phyloP scores from a whole-genome alignment of 371 early-diverging fungal species.

The Synchytrium microbalum region DNA sequence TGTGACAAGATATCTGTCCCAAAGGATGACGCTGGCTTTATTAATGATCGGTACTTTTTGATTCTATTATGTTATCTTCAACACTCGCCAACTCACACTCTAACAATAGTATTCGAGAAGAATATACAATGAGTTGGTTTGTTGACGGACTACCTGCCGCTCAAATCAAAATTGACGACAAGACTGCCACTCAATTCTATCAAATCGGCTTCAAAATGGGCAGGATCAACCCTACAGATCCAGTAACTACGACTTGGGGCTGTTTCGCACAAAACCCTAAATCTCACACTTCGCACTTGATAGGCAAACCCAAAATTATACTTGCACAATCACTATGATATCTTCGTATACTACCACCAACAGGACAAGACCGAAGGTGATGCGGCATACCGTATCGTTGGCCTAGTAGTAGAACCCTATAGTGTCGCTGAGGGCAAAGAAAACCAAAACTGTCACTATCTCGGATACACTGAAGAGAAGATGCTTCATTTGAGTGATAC shows the following conservation, averaged over 20 bases:
- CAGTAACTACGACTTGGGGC: not conserved
- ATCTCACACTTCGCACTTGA: not conserved
- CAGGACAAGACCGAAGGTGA: constrained; percentile 41
- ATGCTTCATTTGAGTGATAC: constrained; percentile 12
- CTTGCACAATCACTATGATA: constrained; percentile 86
- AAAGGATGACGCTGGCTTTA: constrained; percentile 67
- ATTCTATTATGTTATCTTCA: no score
- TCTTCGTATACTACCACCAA: constrained; percentile 72
- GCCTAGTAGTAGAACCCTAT: constrained; percentile 66
- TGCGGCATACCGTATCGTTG: constrained; percentile 74
- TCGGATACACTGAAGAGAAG: constrained; percentile 20
- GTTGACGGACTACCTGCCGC: constrained; percentile 94
- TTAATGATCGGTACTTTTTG: constrained; percentile 70
- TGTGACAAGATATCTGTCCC: constrained; percentile 60
- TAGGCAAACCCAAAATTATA: constrained; percentile 10
- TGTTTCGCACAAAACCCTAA: not conserved
- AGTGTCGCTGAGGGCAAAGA: constrained; percentile 45
- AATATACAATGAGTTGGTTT: constrained; percentile 55
- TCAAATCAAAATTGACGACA: constrained; percentile 49
- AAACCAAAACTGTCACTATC: constrained; percentile 8
- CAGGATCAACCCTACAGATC: not conserved
- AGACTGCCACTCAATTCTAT: constrained; percentile 52
- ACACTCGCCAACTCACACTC: no score
- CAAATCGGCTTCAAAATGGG: constrained; percentile 55
- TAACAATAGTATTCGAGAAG: constrained; percentile 73